These are phyloP conservation scores for Cerioporus squamosus DNA, from an alignment of 1,284 basidiomycete species.

Conservation along the genomic window DNA sequence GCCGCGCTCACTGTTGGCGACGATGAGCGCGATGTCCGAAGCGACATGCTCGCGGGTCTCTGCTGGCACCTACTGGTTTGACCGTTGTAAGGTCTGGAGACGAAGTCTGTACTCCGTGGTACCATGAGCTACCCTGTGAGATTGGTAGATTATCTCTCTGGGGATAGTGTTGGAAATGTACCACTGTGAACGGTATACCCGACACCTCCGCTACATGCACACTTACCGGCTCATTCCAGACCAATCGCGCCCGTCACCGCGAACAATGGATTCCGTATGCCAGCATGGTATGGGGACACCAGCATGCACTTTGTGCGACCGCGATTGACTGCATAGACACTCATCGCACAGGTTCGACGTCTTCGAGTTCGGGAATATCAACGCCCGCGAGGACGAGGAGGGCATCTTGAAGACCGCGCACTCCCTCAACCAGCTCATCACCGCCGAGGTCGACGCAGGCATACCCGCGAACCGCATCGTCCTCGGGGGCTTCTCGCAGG, in stretches of 20 bases:
- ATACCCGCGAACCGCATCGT: constrained; percentile 71
- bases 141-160: no score
- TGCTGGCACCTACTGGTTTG: no score
- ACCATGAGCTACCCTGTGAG: no score
- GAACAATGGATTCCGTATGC: constrained; percentile 73
- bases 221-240: constrained; percentile 35
- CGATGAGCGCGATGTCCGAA: no score
- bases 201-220: background rate
- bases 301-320: constrained; percentile 4
- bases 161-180: no score
- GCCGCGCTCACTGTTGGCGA: no score
- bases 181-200: no score
- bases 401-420: constrained; percentile 72
- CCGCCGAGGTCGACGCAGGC: constrained; percentile 74
- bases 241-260: constrained; percentile 63
- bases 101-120: no score
- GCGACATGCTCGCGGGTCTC: no score
- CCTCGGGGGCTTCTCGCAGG: constrained; percentile 90
- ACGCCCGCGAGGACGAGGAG: constrained; percentile 67
- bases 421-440: constrained; percentile 72
- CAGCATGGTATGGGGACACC: constrained; percentile 59
- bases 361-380: constrained; percentile 62
- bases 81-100: no score
- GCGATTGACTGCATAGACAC: background rate
- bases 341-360: constrained; percentile 73